Evolutionary conservation across 2,329 filamentous ascomycete genomes (phyloP), one percentile per base, ranked within the genome.

Genomic region (Aspergillus spinulosporus): DNA sequence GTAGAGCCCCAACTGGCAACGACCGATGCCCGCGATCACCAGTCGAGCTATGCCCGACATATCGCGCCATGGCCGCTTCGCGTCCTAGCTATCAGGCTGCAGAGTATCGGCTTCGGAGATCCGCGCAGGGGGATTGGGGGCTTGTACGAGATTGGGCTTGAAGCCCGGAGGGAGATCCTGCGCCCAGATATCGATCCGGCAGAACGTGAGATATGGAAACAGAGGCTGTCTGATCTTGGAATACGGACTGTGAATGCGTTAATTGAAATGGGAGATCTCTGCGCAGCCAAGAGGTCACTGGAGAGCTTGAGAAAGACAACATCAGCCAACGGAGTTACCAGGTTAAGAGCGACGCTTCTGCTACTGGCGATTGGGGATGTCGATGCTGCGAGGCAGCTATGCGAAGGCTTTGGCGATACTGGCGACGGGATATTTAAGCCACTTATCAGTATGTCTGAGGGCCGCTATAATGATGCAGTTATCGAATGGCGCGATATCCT

Each of bases 21-120:
- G 2, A 60, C 69, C 1, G 62, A 79, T 68, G 57, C 84, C 83
- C 69, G 88, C 68, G 66, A 87, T 69, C 53, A 85, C 81, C 69
- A 86, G 79, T 68, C 87, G 68, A 70, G 81, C 78, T 71, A 89
- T 81, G 82, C 85, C 84, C 74, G 76, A 52, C 88, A 88, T 68
- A 80, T 96, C 0, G 88, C 93, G 0, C 93, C 93, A 0, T 99
- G 94, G 92, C 83, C 88, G 42, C 80, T 99, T 51, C 85, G 94
- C 5, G 82, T 97, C 2, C 80, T 97, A 12, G 87, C 88, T 5
- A 88, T 97, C 7, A 84, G 92, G 1, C 80, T 97, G 15, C 90
- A 96, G 64, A 90, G 90, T 0, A 83, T 96, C 45, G 91, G 90
- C 1, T 95, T 94, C 61, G 88, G 88, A 3, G 94, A 99, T 73